Percentiles rank a stretch among this genome's conserved stretches.
phyloP scores from a whole-genome alignment of 2,329 filamentous ascomycete species.

The Karstenula rhodostoma region DNA sequence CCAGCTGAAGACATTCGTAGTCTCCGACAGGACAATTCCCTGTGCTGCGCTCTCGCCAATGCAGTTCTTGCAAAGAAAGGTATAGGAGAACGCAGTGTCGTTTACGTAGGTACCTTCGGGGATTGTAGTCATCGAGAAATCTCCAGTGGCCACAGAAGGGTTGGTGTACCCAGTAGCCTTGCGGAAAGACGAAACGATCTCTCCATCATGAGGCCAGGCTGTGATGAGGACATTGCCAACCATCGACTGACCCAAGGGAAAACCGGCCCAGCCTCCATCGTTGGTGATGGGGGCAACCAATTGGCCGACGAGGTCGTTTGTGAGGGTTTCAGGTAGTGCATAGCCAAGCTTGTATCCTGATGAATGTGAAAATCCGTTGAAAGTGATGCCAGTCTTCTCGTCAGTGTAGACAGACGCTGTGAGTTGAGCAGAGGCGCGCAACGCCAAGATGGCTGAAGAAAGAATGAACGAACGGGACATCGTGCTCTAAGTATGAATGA shows the following conservation, averaged over 20 bases:
- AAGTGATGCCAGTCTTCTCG: slow-evolving; percentile 43
- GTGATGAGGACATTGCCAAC: slow-evolving; percentile 59
- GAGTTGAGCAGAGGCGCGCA: slow-evolving; percentile 35
- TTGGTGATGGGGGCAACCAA: slow-evolving; percentile 56
- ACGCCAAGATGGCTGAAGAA: slow-evolving; percentile 35
- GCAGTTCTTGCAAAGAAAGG: slow-evolving; percentile 60
- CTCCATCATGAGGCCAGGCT: slow-evolving; percentile 61
- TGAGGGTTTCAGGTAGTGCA: slow-evolving; percentile 58
- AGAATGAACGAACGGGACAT: slow-evolving; percentile 42
- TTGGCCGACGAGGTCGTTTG: slow-evolving; percentile 64
- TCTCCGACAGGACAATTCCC: slow-evolving; percentile 33
- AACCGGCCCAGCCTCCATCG: slow-evolving; percentile 59
- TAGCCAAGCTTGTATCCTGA: slow-evolving; percentile 60
- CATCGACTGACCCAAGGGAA: slow-evolving; percentile 61
- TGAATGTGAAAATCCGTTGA: slow-evolving; percentile 40
- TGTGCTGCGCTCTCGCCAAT: slow-evolving; percentile 35
- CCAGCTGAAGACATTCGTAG: slow-evolving; percentile 43
- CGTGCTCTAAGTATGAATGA: slow-evolving; percentile 24
- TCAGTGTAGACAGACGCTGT: slow-evolving; percentile 39
- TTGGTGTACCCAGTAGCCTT: slow-evolving; percentile 59
- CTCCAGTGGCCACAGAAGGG: slow-evolving; percentile 55
- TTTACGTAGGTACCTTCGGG: slow-evolving; percentile 62
- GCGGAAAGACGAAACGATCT: slow-evolving; percentile 58
- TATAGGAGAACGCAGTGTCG: slow-evolving; percentile 62
- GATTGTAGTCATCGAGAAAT: slow-evolving; percentile 56